A percentile compares a stretch with the other conserved stretches of the same genome.
Conservation (phyloP, 345 rosid genomes). For the Gossypium rotundifolium region DNA sequence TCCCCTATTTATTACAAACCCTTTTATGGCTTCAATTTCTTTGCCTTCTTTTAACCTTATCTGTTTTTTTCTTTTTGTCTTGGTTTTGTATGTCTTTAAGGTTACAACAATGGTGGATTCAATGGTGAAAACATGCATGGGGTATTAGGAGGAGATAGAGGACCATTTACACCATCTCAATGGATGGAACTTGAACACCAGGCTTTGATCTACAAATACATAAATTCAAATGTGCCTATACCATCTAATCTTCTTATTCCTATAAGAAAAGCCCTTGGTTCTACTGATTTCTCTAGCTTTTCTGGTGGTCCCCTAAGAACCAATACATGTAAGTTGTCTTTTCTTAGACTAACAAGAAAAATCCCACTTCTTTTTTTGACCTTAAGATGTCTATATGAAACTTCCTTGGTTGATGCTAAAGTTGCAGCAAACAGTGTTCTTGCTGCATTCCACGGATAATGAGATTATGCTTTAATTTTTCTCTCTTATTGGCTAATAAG, state of each 20-base stretch:
- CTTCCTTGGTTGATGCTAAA: not conserved
- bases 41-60: not conserved
- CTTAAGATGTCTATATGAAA: not conserved
- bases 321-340: constrained; percentile 47
- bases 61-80: not conserved
- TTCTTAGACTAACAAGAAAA: not conserved
- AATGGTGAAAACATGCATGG: constrained; percentile 38
- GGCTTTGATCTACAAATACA: constrained; percentile 84
- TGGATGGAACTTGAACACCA: constrained; percentile 95
- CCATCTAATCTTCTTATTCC: constrained; percentile 72
- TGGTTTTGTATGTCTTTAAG: constrained; percentile 22
- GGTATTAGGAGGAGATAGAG: constrained; percentile 33
- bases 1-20: not conserved
- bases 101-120: constrained; percentile 27
- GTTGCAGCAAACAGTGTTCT: not conserved
- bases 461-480: not conserved
- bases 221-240: constrained; percentile 66
- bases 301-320: constrained; percentile 37
- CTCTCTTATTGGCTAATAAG: constrained; percentile 3
- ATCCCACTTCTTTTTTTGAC: not conserved
- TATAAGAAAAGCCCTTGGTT: constrained; percentile 63
- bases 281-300: constrained; percentile 40
- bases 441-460: not conserved
- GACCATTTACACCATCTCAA: constrained; percentile 62
- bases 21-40: not conserved